Evolutionary conservation across 139 green algal species (phyloP).

Genomic region (Asterochloris sp.): DNA sequence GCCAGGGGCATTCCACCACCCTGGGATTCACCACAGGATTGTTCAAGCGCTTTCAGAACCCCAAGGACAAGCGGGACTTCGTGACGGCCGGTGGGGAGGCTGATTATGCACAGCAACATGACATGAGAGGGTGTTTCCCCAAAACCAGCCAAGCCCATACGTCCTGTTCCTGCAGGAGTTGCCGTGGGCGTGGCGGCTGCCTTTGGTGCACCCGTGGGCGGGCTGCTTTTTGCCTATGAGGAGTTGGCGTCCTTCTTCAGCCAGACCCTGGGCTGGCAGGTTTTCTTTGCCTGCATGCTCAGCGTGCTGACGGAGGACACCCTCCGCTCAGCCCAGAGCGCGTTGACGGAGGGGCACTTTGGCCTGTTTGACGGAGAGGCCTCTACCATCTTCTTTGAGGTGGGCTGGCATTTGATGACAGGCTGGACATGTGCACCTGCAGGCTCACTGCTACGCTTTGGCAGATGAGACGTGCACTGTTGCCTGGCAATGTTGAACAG

Average conservation of each 20-base stretch:
- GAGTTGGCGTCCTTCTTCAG: constrained; percentile 84
- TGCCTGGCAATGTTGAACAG: neutral
- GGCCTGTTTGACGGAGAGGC: constrained; percentile 60
- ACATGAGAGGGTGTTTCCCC: too few relatives aligned
- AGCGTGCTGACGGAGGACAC: constrained; percentile 67
- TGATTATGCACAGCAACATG: too few relatives aligned
- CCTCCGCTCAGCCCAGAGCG: constrained; percentile 47
- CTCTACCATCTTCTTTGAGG: constrained; percentile 53
- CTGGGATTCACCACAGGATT: constrained; percentile 61
- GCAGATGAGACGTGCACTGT: too few relatives aligned
- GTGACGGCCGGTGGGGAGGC: constrained; percentile 63
- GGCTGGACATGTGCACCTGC: neutral
- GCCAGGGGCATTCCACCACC: constrained; percentile 80
- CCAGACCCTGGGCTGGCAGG: constrained; percentile 74
- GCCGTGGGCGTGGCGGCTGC: constrained; percentile 79
- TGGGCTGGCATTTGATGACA: neutral
- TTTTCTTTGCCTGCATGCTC: constrained; percentile 76
- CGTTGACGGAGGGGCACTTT: constrained; percentile 53
- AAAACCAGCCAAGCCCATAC: too few relatives aligned
- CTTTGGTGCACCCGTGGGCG: constrained; percentile 79
- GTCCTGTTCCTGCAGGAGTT: constrained; percentile 13
- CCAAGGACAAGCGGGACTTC: constrained; percentile 89
- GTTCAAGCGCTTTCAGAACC: constrained; percentile 82
- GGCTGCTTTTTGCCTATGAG: constrained; percentile 88
- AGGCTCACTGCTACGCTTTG: neutral